Evolutionary conservation across 768 basidiomycete genomes (phyloP), one percentile per base, ranked within the genome.

Genomic region (Rossbeevera mucosa): DNA sequence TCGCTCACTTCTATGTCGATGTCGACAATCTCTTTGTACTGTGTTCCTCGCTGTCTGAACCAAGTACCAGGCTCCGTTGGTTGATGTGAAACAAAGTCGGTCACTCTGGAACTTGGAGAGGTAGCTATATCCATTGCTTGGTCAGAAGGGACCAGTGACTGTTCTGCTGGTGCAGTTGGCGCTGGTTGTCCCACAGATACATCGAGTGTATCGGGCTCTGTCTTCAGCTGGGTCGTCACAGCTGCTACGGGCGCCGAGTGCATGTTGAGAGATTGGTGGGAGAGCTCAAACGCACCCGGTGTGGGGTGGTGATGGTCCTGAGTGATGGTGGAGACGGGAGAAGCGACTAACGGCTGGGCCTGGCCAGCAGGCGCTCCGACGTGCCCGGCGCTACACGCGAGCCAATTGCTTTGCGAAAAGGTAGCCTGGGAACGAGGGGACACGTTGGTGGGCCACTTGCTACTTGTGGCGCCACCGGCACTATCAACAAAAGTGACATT

Each of bases 401-500:
- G 20, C n/a, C 14, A 28, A 47, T 47, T 33, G 33, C n/a, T 36
- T n/a, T 16, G 33, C n/a, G 8, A 12, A 22, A 4, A 30, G 20
- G 36, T 9, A 13, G 31, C 38, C 36, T 36, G 58, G 30, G 52
- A 52, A 43, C 20, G 40, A 41, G 40, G 40, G 2, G 40, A 18
- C 40, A 36, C 16, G 33, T 41, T 13, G 20, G 40, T 18, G 5
- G 40, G 40, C 40, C 18, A 41, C 21, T 21, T 21, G 7, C 21
- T 38, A 8, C 36, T 20, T 20, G n/a, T 9, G 36, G n/a, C 40
- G 21, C 33, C 31, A 14, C 43, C 47, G 2, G 52, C 18, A 29
- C 44, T 47, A 44, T 66, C 67, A 45, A 62, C 57, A 31, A 64
- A 47, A 1, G 66, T 62, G 49, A 52, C 48, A 33, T 68, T 68